phyloP scores from a whole-genome alignment of 805 yeast species.

The Hanseniaspora nectarophila region DNA sequence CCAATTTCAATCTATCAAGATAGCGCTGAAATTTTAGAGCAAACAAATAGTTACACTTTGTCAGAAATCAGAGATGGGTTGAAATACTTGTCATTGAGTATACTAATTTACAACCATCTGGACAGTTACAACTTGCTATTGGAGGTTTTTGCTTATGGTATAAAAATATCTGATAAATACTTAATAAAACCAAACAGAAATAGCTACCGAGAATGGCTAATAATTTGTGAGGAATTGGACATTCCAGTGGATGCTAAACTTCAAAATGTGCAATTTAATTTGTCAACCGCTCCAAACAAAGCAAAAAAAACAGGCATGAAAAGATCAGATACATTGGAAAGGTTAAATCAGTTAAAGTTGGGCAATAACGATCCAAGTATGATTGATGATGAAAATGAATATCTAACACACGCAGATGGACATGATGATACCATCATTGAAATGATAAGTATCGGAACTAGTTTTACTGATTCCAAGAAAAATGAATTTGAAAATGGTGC shows the following conservation, averaged over 20 bases:
- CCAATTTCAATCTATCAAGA: neutral
- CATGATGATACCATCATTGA: neutral
- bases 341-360: neutral
- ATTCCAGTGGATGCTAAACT: neutral
- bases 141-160: conserved; percentile 6
- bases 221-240: neutral
- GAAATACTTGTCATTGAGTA: conserved; percentile 1
- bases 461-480: neutral
- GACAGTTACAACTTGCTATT: conserved; percentile 1
- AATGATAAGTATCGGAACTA: neutral
- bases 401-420: neutral
- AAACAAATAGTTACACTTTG: neutral
- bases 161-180: neutral
- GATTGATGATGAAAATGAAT: neutral
- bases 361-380: neutral
- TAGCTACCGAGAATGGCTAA: neutral
- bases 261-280: neutral
- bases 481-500: conserved; percentile 2
- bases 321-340: conserved; percentile 9
- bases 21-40: neutral
- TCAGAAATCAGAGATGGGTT: neutral
- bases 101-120: neutral
- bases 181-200: neutral
- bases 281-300: too few species aligned
- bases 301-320: neutral